Evolutionary conservation across 768 basidiomycete genomes (phyloP).

Genomic region (Agrocybe pediades): DNA sequence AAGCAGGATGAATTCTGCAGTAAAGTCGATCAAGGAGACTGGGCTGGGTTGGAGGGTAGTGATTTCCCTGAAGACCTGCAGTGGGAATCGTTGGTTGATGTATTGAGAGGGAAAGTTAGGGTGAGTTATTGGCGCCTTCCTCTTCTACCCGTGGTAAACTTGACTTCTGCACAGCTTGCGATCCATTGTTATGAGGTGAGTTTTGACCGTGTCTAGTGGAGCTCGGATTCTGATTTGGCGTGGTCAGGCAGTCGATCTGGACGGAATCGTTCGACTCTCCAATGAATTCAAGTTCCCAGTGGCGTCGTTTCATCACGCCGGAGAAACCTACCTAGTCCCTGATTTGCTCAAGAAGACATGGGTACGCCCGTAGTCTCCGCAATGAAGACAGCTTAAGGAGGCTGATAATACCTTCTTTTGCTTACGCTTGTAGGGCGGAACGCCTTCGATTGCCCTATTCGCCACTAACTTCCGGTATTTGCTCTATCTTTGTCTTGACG

Average conservation of each 20-base stretch:
- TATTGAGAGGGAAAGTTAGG: conserved; percentile 74
- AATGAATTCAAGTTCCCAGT: conserved; percentile 83
- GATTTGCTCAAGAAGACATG: conserved; percentile 71
- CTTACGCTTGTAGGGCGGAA: conserved; percentile 32
- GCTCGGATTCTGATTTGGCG: too few species aligned
- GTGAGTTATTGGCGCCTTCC: conserved; percentile 28
- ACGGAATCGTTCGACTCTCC: conserved; percentile 65
- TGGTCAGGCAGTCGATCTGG: conserved; percentile 73
- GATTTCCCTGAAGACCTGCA: conserved; percentile 65
- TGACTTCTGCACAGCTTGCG: conserved; percentile 27
- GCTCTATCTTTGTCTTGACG: neutral
- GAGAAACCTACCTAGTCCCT: conserved; percentile 82
- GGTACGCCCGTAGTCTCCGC: too few species aligned
- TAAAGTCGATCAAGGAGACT: conserved; percentile 48
- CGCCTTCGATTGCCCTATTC: conserved; percentile 75
- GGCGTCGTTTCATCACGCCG: conserved; percentile 78
- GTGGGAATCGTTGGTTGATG: conserved; percentile 72
- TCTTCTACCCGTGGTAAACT: neutral
- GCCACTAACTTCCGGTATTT: conserved; percentile 56
- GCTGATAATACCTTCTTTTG: neutral
- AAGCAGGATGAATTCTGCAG: conserved; percentile 66
- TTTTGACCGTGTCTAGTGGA: too few species aligned
- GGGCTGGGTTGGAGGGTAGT: conserved; percentile 43
- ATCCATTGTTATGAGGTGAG: conserved; percentile 46
- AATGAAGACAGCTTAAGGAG: too few species aligned